Percentiles rank a stretch among this genome's conserved stretches.
These are phyloP conservation scores for Phaseolus coccineus DNA, from an alignment of 331 rosid species.

Conservation along the genomic window DNA sequence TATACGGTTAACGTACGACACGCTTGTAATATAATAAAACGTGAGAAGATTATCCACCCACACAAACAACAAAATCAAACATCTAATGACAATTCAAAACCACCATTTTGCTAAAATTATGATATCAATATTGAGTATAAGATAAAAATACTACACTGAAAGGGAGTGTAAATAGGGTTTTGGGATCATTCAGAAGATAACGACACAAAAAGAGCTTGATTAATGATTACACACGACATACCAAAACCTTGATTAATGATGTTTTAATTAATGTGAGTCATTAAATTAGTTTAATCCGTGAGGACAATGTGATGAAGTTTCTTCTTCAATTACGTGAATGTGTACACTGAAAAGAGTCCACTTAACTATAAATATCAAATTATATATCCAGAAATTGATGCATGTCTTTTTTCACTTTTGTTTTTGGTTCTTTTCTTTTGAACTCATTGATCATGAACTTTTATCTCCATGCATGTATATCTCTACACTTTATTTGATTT, in stretches of 20 bases:
- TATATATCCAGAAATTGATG: neutral
- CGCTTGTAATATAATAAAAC: neutral
- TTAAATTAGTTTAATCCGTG: slow-evolving; percentile 44
- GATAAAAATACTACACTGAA: slow-evolving; percentile 29
- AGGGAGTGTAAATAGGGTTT: neutral
- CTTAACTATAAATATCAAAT: neutral
- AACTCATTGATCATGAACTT: slow-evolving; percentile 6
- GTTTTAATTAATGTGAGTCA: neutral
- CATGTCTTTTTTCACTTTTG: neutral
- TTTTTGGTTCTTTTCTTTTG: neutral
- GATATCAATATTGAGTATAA: slow-evolving; percentile 35
- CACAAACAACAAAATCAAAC: slow-evolving; percentile 11
- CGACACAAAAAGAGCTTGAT: slow-evolving; percentile 15
- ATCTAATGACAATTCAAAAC: slow-evolving; percentile 22
- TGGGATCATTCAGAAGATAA: slow-evolving; percentile 26
- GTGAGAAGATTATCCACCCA: slow-evolving; percentile 12
- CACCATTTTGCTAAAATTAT: slow-evolving; percentile 14
- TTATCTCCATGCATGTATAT: slow-evolving; percentile 4
- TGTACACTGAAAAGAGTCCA: neutral
- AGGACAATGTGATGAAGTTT: neutral
- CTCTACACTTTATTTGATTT: neutral
- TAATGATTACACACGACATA: neutral
- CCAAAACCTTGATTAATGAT: too few species aligned
- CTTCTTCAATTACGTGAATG: slow-evolving; percentile 32
- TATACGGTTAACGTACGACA: neutral